Percentiles rank a stretch among this genome's conserved stretches.
phyloP scores from a whole-genome alignment of 2,329 filamentous ascomycete genomes.

The Chrysoporthe deuterocubensis region DNA sequence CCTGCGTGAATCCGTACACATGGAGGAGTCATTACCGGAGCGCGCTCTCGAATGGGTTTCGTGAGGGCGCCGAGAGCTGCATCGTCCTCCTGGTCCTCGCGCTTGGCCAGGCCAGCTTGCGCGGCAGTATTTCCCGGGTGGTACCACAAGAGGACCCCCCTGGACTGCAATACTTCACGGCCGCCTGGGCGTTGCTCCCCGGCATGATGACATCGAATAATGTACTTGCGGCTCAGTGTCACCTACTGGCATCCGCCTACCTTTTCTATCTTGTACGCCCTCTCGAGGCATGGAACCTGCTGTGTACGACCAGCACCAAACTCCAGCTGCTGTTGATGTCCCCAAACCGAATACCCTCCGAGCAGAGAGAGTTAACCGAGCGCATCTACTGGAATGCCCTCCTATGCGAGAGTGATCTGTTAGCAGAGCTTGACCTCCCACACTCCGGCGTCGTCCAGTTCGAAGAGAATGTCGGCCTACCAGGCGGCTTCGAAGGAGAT shows the following conservation, averaged over 20 bases:
- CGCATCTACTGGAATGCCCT: conserved; percentile 85
- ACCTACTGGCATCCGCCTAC: conserved; percentile 80
- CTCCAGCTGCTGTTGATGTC: conserved; percentile 77
- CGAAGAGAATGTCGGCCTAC: conserved; percentile 78
- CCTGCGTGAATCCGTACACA: conserved; percentile 80
- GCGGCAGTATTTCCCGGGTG: conserved; percentile 76
- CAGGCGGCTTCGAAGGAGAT: conserved; percentile 77
- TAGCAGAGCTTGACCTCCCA: conserved; percentile 79
- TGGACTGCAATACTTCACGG: conserved; percentile 78
- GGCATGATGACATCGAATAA: conserved; percentile 80
- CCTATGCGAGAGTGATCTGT: conserved; percentile 78
- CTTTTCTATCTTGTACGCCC: conserved; percentile 82
- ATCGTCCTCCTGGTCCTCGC: conserved; percentile 79
- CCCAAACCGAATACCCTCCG: conserved; percentile 70
- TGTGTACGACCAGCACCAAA: conserved; percentile 81
- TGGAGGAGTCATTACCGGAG: conserved; percentile 78
- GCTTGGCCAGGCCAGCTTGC: conserved; percentile 74
- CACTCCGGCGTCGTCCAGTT: conserved; percentile 84
- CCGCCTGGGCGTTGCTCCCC: conserved; percentile 77
- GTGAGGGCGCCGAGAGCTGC: conserved; percentile 80
- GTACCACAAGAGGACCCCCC: conserved; percentile 72
- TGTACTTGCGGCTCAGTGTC: conserved; percentile 78
- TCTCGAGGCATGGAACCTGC: conserved; percentile 79
- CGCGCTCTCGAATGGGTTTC: conserved; percentile 75
- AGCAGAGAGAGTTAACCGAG: conserved; percentile 74